Conservation (phyloP, 208 protist genomes). For the Zelonia costaricensis region DNA sequence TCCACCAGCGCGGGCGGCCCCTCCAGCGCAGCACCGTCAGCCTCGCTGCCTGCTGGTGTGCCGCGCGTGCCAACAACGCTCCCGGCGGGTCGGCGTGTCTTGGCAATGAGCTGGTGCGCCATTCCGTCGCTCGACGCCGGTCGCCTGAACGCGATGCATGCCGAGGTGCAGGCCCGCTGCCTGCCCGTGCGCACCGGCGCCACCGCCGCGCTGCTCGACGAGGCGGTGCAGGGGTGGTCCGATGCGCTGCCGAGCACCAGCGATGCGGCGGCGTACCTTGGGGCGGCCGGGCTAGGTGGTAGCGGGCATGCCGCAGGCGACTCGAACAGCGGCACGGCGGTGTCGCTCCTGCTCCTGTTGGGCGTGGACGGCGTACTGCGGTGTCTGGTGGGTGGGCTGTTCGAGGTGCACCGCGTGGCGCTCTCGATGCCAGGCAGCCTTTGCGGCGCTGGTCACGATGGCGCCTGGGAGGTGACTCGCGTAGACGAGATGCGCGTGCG, state of each 20-base stretch:
- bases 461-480: conserved; percentile 5
- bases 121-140: conserved; percentile 13
- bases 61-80: conserved; percentile 22
- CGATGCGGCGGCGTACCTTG: background rate
- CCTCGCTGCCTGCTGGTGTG: background rate
- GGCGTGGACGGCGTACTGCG: conserved; percentile 48
- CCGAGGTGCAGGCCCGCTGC: conserved; percentile 18
- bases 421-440: conserved; percentile 6
- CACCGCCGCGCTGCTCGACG: conserved; percentile 25
- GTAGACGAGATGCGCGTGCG: conserved; percentile 18
- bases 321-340: background rate
- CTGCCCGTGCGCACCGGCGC: conserved; percentile 30
- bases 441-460: background rate
- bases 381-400: conserved; percentile 60
- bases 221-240: conserved; percentile 5
- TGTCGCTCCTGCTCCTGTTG: conserved; percentile 53
- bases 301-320: background rate
- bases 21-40: background rate
- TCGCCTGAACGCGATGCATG: conserved; percentile 9
- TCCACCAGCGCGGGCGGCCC: background rate
- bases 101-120: conserved; percentile 30
- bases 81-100: conserved; percentile 11
- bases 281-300: background rate
- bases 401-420: conserved; percentile 39
- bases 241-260: background rate